Base-by-base conservation (phyloP, 2,329 filamentous ascomycete genomes). In the Shiraia sp. region DNA sequence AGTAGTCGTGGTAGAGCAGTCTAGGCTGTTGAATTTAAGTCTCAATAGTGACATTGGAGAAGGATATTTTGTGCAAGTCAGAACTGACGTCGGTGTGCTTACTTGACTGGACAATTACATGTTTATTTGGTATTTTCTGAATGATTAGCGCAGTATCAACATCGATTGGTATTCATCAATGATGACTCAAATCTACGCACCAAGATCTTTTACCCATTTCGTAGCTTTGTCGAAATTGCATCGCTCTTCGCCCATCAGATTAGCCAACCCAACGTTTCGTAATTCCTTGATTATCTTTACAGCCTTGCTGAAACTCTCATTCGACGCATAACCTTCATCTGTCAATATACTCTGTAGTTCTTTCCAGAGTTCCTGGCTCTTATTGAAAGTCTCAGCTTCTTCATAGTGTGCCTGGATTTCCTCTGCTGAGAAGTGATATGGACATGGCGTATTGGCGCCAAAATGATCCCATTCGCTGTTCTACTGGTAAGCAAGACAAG, bases 301-400 rank as follows among this genome's bases (percentile, higher is more conserved):
- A 12, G 53, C 53, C 40, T 54, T 42, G 19, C 32, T 34, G 30
- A 47, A 58, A 34, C 13, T 53, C 37, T 59, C 49, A 10, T 54
- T 54, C 22, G 51, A 50, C 17, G 57, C 22, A 47, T 58, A 61
- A 3, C 57, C 57, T 32, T 61, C 50, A 43, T 61, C 51, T 15
- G 51, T 58, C 36, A 63, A 41, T 3, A 60, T 27, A 32, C 49
- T 53, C 27, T 48, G 36, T 33, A 61, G 23, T 9, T 17, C 27
- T 44, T 48, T 51, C 59, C 55, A 61, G 19, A 60, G 43, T 31
- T 60, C 49, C 35, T 57, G 59, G 25, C 52, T 56, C 27, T 57
- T 51, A 40, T 60, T 61, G 37, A 61, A 60, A 32, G 27, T 13
- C 15, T 26, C 52, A 1, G 38, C 52, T 28, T 61, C 55, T 46